Evolutionary conservation across 148 eudicot species (phyloP).

Genomic region (Cornus kousa): DNA sequence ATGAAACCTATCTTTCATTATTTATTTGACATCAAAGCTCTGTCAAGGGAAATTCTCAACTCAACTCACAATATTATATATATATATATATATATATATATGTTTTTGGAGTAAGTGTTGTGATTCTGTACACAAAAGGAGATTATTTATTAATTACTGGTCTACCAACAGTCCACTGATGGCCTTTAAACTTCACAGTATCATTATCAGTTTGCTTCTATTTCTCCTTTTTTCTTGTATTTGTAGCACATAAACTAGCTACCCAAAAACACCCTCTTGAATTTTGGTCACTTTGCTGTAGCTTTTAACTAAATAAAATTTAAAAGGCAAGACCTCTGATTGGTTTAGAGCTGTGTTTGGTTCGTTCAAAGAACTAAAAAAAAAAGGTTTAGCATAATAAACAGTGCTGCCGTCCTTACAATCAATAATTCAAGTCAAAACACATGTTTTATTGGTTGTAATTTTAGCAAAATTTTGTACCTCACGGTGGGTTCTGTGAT

Average conservation of each 20-base stretch:
- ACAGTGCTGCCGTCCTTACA: neutral
- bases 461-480: neutral
- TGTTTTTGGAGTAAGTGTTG: neutral
- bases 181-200: neutral
- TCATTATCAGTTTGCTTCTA: neutral
- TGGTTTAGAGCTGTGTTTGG: neutral
- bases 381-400: neutral
- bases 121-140: conserved; percentile 2
- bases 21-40: neutral
- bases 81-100: too few species aligned
- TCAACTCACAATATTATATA: neutral
- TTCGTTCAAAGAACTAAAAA: neutral
- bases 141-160: neutral
- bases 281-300: neutral
- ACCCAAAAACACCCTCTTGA: neutral
- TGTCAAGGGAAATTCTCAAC: neutral
- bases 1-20: neutral
- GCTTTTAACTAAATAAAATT: neutral
- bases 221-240: neutral
- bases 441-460: neutral
- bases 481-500: conserved; percentile 4
- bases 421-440: neutral
- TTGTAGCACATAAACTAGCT: neutral
- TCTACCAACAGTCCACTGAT: neutral
- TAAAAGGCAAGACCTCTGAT: neutral